Evolutionary conservation across 2,329 filamentous ascomycete genomes (phyloP).

Genomic region (Fusarium circinatum): DNA sequence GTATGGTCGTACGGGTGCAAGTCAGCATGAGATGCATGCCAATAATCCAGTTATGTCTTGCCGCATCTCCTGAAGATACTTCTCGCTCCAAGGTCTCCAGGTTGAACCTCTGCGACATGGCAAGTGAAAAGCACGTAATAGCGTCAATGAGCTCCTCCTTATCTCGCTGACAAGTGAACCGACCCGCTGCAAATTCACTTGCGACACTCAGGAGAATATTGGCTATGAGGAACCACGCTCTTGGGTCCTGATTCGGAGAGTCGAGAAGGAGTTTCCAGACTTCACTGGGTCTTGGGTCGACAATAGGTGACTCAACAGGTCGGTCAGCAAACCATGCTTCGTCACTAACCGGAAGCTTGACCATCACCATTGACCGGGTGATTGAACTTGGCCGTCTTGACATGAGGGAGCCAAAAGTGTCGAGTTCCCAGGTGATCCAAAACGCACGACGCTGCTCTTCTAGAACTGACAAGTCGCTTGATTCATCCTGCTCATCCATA

Average conservation of each 20-base stretch:
- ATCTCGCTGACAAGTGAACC: background rate
- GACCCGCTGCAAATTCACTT: background rate
- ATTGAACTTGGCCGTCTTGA: background rate
- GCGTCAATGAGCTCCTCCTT: background rate
- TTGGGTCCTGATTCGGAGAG: background rate
- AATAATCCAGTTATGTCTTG: background rate
- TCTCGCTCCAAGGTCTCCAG: background rate
- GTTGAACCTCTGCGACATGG: background rate
- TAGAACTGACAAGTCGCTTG: background rate
- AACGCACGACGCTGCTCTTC: background rate
- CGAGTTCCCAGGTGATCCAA: background rate
- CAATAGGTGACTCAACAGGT: background rate
- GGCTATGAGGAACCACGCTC: background rate
- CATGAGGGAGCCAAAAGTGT: background rate
- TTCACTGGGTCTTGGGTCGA: background rate
- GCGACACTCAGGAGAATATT: background rate
- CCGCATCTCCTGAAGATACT: fast-evolving
- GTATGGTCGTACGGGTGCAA: background rate
- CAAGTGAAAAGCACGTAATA: background rate
- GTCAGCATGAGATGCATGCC: background rate
- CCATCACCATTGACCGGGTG: background rate
- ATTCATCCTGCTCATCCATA: background rate
- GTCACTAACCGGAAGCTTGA: background rate
- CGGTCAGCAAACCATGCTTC: background rate
- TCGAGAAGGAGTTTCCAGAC: background rate